These are phyloP conservation scores for Zygnema circumcarinatum DNA, from an alignment of 139 green algal species.

Conservation along the genomic window DNA sequence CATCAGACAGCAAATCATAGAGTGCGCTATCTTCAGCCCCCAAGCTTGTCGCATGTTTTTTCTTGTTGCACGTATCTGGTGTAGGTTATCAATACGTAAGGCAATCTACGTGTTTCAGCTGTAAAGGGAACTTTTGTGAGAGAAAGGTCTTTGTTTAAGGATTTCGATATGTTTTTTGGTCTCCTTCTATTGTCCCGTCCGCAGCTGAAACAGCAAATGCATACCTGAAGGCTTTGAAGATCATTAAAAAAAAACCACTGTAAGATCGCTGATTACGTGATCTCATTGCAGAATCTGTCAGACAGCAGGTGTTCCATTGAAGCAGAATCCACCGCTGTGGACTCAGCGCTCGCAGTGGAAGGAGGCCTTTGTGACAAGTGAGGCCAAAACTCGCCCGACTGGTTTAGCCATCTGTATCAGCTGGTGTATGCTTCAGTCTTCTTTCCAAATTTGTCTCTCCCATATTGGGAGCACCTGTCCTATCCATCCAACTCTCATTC, in stretches of 20 bases:
- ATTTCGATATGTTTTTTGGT: background rate
- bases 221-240: background rate
- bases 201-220: background rate
- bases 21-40: too few species aligned
- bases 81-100: background rate
- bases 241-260: background rate
- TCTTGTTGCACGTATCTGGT: background rate
- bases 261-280: background rate
- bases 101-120: too few species aligned
- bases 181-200: background rate
- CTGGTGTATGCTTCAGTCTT: too few species aligned
- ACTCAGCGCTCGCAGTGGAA: background rate
- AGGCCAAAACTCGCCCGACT: too few species aligned
- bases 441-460: too few species aligned
- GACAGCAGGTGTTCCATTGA: background rate
- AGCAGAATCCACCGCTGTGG: background rate
- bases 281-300: background rate
- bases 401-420: too few species aligned
- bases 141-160: background rate
- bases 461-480: too few species aligned
- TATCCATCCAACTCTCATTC: too few species aligned
- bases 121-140: background rate
- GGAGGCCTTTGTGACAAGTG: constrained; percentile 17
- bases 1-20: background rate
- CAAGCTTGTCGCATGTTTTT: background rate